Evolutionary conservation across 2,329 filamentous ascomycete species (phyloP), one percentile per base, ranked within the genome.

Genomic region (Dactylellina drechsleri): DNA sequence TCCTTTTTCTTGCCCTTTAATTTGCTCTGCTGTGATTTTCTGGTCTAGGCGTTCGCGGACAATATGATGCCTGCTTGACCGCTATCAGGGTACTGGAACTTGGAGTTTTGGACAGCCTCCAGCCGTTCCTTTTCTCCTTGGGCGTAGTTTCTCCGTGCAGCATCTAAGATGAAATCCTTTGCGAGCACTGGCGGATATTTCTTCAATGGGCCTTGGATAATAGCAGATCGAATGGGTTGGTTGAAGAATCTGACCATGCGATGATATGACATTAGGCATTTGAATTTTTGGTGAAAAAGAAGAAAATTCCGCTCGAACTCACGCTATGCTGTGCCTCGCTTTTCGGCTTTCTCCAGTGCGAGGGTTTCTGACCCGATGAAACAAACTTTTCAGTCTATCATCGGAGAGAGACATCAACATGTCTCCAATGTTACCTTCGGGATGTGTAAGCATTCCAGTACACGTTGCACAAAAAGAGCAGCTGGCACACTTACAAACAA

Each of bases 341-440:
- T 87, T 87, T 77, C 85, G 90, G 79, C 85, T 88, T 77, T 85
- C 84, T 6, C 79, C 79, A 53, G 85, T 83, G 1, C 82, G 83
- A 0, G 83, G 82, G 77, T 89, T 86, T 28, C 81, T 83, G 70
- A 90, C 88, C 2, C 88, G 84, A 80, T 90, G 88, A 62, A 89
- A 87, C 0, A 88, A 89, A 47, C 85, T 87, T 81, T 90, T 90
- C 83, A 90, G 89, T 18, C 87, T 84, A 80, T 90, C 89, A 79
- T 90, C 88, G 28, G 85, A 87, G 87, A 88, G 89, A 49, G 83
- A 85, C 88, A 90, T 90, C 15, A 90, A 82, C 65, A 90, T 82
- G 79, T 90, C 88, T 2, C 88, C 88, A 74, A 81, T 83, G 56
- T 78, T 79, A 26, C 71, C 71, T 75, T 40, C 52, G 16, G 31